Evolutionary conservation across 306 rosid species (phyloP).

Genomic region (Glycine tomentella): DNA sequence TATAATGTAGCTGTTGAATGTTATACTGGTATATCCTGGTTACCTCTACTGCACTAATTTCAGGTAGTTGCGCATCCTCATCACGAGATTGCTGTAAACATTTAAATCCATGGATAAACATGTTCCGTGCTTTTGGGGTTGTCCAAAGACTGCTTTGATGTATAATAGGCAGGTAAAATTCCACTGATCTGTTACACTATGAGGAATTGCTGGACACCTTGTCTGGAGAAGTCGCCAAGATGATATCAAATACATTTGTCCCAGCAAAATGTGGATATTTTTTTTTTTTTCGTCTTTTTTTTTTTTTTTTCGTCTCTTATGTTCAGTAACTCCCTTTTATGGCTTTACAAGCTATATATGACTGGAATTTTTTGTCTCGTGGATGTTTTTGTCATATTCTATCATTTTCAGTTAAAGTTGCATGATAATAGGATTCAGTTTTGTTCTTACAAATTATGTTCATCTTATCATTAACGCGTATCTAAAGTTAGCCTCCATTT

Average conservation of each 20-base stretch:
- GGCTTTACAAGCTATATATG: constrained; percentile 50
- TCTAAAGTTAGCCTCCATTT: neutral
- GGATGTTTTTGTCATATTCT: constrained; percentile 51
- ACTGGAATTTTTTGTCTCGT: constrained; percentile 47
- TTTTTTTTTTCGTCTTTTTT: constrained; percentile 41
- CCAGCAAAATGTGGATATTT: constrained; percentile 68
- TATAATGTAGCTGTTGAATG: constrained; percentile 60
- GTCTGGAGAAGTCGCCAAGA: constrained; percentile 59
- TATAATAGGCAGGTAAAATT: constrained; percentile 63
- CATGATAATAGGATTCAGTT: constrained; percentile 47
- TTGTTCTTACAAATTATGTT: constrained; percentile 7
- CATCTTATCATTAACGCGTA: neutral
- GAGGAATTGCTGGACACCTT: constrained; percentile 62
- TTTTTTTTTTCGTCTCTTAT: neutral
- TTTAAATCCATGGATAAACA: constrained; percentile 50
- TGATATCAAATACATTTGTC: constrained; percentile 57
- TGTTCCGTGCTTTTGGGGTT: constrained; percentile 50
- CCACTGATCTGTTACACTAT: constrained; percentile 58
- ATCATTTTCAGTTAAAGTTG: constrained; percentile 45
- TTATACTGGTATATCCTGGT: constrained; percentile 36
- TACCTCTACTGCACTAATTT: constrained; percentile 49
- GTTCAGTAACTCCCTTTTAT: constrained; percentile 37
- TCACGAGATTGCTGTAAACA: constrained; percentile 57
- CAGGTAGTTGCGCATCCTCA: constrained; percentile 54
- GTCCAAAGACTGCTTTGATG: constrained; percentile 61